phyloP scores from a whole-genome alignment of 768 basidiomycete genomes.

The Russula griseocarnosa region DNA sequence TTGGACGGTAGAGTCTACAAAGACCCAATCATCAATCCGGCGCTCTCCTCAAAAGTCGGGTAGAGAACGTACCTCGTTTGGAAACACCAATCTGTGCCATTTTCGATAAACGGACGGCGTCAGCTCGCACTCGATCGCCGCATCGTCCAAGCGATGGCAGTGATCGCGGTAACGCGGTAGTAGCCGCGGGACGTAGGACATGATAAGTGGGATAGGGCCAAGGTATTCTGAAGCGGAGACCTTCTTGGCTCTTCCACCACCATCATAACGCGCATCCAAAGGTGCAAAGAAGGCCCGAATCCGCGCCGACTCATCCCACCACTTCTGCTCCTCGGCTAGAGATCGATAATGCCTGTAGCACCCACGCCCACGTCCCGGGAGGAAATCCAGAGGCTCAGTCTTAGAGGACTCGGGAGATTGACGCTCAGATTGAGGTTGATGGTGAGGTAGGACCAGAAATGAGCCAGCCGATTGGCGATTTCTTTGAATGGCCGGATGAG shows the following conservation, averaged over 20 bases:
- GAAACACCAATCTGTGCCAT: constrained; percentile 48
- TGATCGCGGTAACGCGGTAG: constrained; percentile 39
- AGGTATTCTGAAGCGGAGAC: neutral
- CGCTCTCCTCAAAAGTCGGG: neutral
- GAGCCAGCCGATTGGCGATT: constrained; percentile 14
- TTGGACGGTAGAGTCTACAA: constrained; percentile 38
- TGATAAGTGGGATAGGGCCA: constrained; percentile 28
- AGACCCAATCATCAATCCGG: neutral
- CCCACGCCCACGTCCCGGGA: constrained; percentile 4
- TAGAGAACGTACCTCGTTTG: constrained; percentile 34
- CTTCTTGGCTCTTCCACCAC: neutral
- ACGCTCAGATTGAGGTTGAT: neutral
- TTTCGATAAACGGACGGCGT: constrained; percentile 41
- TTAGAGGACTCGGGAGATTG: constrained; percentile 4
- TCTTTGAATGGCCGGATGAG: constrained; percentile 15
- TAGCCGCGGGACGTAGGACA: constrained; percentile 38
- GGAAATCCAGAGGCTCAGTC: constrained; percentile 12
- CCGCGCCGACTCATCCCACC: constrained; percentile 35
- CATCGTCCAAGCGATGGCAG: constrained; percentile 20
- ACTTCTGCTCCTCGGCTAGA: constrained; percentile 32
- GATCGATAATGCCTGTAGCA: constrained; percentile 29
- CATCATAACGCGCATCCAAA: constrained; percentile 23
- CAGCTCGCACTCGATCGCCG: constrained; percentile 32
- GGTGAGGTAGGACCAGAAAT: constrained; percentile 7
- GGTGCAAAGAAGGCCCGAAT: constrained; percentile 31